Percentiles rank a stretch among this genome's conserved stretches.
Conservation (phyloP, 2,329 filamentous ascomycete species). For the Seiridium unicorne region DNA sequence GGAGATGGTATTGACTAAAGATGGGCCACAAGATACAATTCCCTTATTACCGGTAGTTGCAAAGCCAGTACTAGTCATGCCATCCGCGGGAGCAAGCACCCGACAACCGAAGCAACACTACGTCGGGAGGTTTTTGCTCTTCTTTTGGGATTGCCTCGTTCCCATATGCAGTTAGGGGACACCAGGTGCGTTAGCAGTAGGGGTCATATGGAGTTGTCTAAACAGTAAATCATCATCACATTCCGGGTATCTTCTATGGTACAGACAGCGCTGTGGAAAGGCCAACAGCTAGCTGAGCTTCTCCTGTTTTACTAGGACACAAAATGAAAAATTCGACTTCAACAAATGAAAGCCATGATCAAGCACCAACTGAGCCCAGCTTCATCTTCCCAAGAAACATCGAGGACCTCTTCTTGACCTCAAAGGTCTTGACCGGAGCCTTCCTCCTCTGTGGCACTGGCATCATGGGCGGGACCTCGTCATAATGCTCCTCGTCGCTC, state of each 20-base stretch:
- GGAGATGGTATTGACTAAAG: not conserved
- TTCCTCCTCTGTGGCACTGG: not conserved
- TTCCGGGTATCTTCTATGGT: conserved; percentile 1
- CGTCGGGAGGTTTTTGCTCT: no score
- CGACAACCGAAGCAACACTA: no score
- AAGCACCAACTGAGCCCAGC: not conserved
- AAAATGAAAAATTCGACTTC: not conserved
- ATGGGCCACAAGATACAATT: no score
- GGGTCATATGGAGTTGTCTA: not conserved
- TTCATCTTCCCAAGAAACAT: conserved; percentile 6
- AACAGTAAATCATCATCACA: not conserved
- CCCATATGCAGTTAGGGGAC: no score
- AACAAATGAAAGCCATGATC: not conserved
- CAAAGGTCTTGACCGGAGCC: not conserved
- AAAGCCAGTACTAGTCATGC: no score
- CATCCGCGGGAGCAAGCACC: no score
- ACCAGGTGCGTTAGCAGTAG: no score
- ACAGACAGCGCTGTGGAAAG: not conserved
- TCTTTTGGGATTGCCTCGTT: no score
- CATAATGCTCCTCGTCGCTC: conserved; percentile 20
- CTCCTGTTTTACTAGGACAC: not conserved
- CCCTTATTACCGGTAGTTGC: no score
- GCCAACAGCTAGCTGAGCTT: not conserved
- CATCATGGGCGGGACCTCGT: conserved; percentile 2
- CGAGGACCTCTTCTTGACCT: conserved; percentile 4